Evolutionary conservation across 768 basidiomycete genomes (phyloP), one percentile per base, ranked within the genome.

Genomic region (Chalciporus piperatus): DNA sequence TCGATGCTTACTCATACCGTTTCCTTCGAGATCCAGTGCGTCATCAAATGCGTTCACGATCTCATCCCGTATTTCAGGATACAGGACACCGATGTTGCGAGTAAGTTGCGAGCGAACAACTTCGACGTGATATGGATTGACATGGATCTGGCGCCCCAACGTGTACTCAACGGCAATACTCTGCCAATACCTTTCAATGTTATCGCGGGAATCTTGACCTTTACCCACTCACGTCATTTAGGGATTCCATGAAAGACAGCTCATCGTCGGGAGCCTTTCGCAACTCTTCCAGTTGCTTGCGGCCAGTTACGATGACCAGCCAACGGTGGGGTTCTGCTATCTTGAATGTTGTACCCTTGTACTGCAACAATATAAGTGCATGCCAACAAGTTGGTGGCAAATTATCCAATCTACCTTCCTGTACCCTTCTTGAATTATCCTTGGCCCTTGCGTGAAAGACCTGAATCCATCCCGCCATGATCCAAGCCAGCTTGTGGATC

Each of bases 11-110:
- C n/a, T n/a, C n/a, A n/a, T n/a, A n/a, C n/a, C n/a, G n/a, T 56
- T 42, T 2, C 43, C 54, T 6, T 7, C 48, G 12, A 58, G 54
- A 44, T 53, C 46, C 40, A 82, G 64, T 19, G 60, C 55, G 2
- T 75, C 75, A 3, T 63, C 57, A 47, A 80, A 74, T 0, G 80
- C 69, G 0, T 57, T 46, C 0, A 56, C 38, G 16, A 80, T 64
- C 54, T 84, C 81, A 19, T 77, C 70, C 6, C 64, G 66, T 11
- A 82, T 55, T 22, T 73, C 71, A 0, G 73, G 68, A 51, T 77
- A 74, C 5, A 72, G 56, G 2, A 47, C 52, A 1, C 60, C 65
- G 9, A 82, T 60, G 43, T 73, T 75, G 6, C 78, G 67, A 14
- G 71, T 70, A 9, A 76, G 56, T 27, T 64, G 54, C 1, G 47